A percentile compares a stretch with the other conserved stretches of the same genome.
These are phyloP conservation scores for Carex parvula DNA, from an alignment of 176 grass and related monocot species.

Conservation along the genomic window DNA sequence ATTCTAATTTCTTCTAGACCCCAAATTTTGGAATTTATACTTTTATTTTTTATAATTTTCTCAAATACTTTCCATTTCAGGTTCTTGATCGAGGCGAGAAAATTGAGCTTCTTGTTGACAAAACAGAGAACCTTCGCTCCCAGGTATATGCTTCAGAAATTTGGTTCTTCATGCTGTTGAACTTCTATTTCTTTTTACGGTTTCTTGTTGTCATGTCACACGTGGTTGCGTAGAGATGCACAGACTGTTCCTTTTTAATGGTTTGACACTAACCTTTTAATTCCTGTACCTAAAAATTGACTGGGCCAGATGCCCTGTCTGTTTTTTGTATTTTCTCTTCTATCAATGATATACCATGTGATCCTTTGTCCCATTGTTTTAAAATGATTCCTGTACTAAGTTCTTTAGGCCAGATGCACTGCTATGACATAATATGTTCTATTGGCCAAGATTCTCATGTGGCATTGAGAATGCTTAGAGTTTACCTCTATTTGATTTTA, in stretches of 20 bases:
- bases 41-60: constrained; percentile 6
- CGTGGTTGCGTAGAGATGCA: not conserved
- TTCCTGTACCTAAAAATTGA: not conserved
- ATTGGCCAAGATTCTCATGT: not conserved
- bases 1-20: not conserved
- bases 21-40: not conserved
- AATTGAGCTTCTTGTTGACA: constrained; percentile 88
- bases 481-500: not conserved
- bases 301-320: not conserved
- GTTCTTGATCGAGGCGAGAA: constrained; percentile 94
- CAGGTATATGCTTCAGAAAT: constrained; percentile 40
- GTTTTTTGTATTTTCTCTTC: not conserved
- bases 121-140: constrained; percentile 83
- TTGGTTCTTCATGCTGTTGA: not conserved
- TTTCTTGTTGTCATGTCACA: not conserved
- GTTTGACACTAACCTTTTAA: not conserved
- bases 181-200: not conserved
- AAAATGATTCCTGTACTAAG: not conserved
- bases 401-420: not conserved
- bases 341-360: not conserved
- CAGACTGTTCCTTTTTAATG: not conserved
- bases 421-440: not conserved
- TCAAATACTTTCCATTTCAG: constrained; percentile 28
- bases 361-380: not conserved
- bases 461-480: not conserved